Percentiles rank a stretch among this genome's conserved stretches.
Conservation (phyloP, 129 eudicot species). For the Solidago caesia region DNA sequence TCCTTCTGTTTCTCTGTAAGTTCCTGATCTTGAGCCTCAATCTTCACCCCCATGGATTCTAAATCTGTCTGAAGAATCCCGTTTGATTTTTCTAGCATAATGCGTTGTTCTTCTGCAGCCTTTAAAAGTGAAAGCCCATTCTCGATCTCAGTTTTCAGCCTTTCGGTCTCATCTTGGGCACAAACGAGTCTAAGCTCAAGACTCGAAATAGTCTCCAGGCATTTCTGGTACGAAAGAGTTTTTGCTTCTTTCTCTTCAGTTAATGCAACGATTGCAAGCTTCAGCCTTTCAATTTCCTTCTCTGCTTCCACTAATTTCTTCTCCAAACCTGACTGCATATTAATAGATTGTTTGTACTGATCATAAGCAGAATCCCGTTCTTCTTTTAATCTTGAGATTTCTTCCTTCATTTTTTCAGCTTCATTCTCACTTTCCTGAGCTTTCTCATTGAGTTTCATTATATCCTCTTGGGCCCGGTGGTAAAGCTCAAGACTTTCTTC, state of each 20-base stretch:
- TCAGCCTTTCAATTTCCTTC: conserved; percentile 58
- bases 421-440: conserved; percentile 50
- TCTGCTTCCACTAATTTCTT: conserved; percentile 53
- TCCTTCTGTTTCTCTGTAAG: conserved; percentile 84
- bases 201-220: conserved; percentile 59
- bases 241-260: conserved; percentile 67
- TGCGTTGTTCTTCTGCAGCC: conserved; percentile 68
- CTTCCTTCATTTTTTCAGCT: conserved; percentile 40
- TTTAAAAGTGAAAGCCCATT: conserved; percentile 53
- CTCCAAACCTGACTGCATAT: conserved; percentile 53
- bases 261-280: conserved; percentile 44
- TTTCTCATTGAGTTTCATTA: conserved; percentile 31
- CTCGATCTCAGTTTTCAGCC: conserved; percentile 58
- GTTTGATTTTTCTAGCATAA: conserved; percentile 59
- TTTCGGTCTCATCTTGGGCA: conserved; percentile 60
- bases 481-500: conserved; percentile 58
- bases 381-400: conserved; percentile 43
- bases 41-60: conserved; percentile 51
- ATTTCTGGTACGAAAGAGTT: conserved; percentile 50
- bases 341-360: conserved; percentile 51
- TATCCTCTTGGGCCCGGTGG: conserved; percentile 49
- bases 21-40: conserved; percentile 66
- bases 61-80: conserved; percentile 62
- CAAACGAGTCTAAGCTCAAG: conserved; percentile 47
- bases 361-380: conserved; percentile 60